A percentile compares a stretch with the other conserved stretches of the same genome.
Conservation (phyloP, 331 rosid species). For the Malus hybrid region DNA sequence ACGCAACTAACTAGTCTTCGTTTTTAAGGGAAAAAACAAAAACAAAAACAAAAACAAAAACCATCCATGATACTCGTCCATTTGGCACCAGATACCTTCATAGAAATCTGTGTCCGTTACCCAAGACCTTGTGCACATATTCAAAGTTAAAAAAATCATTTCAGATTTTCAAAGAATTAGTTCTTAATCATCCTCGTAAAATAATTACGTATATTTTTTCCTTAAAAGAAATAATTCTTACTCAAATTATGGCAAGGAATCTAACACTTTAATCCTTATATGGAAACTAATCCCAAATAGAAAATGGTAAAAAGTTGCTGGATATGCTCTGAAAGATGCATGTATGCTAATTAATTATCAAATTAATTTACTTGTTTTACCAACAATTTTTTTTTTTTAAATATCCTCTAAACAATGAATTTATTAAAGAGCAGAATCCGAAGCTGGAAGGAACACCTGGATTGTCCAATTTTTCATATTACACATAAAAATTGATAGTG, state of each 20-base stretch:
- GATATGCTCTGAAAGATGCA: neutral
- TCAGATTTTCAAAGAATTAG: too few species aligned
- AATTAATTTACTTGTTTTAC: neutral
- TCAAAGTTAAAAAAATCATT: neutral
- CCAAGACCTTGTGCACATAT: neutral
- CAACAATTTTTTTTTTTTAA: too few species aligned
- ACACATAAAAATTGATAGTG: neutral
- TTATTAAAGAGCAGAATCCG: neutral
- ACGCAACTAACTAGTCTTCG: too few species aligned
- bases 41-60: too few species aligned
- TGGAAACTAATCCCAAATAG: neutral
- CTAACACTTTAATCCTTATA: neutral
- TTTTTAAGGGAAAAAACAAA: too few species aligned
- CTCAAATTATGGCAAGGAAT: neutral
- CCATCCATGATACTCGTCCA: too few species aligned
- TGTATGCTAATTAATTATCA: neutral
- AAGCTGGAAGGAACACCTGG: neutral
- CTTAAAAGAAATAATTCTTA: neutral
- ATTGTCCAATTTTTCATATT: neutral
- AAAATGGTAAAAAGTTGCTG: neutral
- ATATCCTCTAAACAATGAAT: neutral
- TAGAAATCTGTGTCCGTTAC: neutral
- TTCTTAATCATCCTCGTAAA: neutral
- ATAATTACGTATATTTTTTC: neutral
- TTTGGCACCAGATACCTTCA: neutral